Base-by-base conservation (phyloP, 495 filamentous ascomycete genomes). In the Sphaerosporella brunnea region DNA sequence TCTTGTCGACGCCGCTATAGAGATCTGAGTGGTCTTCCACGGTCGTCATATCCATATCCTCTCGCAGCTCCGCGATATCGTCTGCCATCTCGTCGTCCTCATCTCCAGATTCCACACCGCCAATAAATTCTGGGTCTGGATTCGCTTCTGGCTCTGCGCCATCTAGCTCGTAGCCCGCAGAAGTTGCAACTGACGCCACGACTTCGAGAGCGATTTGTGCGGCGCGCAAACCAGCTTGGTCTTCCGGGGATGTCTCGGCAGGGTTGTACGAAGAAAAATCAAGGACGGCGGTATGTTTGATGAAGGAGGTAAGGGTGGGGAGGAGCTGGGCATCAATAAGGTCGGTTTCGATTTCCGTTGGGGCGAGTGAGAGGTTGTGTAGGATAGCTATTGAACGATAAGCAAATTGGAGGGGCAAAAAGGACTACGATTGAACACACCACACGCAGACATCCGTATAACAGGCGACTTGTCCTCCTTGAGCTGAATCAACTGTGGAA, bases 101-200 rank as follows among this genome's bases (percentile, higher is more conserved):
- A 18, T 51, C 61, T 2, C 61, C 65, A 21, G 63, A 58, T 21
- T 61, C 58, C 8, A 57, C 53, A 18, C 53, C 56, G 15, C 54
- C 52, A 8, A 53, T 51, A 13, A 53, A 28, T 4, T 59, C 58
- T 18, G 50, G 19, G n/a, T 53, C 54, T 10, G 49, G 54, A 37
- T 51, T 53, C 19, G 40, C 53, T 9, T 53, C 58, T 19, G 48
- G 47, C 21, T 62, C 59, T 48, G 51, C 55, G 11, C 50, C 63
- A 19, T 56, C 48, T 41, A 62, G 61, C 23, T 53, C 61, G 20
- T 64, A 60, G 5, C 60, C 64, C 0, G 75, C 60, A 21, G 64
- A 63, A 1, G 73, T 73, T 20, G 72, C 73, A 48, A 79, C 75
- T 4, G 75, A 74, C 7, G 72, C 72, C 1, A 75, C 49, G 7